phyloP scores from a whole-genome alignment of 2,329 filamentous ascomycete species.

The Fusarium falciforme region DNA sequence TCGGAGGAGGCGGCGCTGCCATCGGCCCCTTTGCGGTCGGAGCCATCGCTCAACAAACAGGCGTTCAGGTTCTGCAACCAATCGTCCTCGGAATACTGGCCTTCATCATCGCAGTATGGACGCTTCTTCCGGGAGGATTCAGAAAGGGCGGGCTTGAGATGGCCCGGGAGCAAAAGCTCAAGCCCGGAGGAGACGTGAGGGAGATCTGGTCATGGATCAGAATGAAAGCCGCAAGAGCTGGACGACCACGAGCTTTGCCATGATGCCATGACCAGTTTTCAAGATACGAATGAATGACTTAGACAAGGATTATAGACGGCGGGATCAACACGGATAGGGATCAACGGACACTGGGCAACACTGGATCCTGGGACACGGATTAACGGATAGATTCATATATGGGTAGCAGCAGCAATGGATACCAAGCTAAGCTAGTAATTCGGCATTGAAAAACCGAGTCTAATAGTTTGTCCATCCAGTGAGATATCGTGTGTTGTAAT shows the following conservation, averaged over 20 bases:
- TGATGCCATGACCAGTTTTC: not conserved
- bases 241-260: not conserved
- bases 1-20: conserved; percentile 80
- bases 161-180: conserved; percentile 51
- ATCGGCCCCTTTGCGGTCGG: conserved; percentile 75
- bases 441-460: not conserved
- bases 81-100: conserved; percentile 62
- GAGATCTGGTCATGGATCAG: conserved; percentile 30
- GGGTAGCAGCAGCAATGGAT: not conserved
- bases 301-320: not conserved
- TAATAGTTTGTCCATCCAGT: not conserved
- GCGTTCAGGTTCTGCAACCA: conserved; percentile 68
- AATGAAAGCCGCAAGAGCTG: conserved; percentile 3
- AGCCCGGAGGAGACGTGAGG: conserved; percentile 49
- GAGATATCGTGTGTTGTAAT: conserved; percentile 6
- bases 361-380: not conserved
- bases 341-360: not conserved
- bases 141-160: conserved; percentile 54
- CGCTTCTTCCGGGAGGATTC: conserved; percentile 54
- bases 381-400: not conserved
- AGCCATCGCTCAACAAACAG: conserved; percentile 70
- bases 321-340: not conserved
- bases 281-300: not conserved
- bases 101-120: conserved; percentile 59
- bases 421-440: not conserved